A percentile compares a stretch with the other conserved stretches of the same genome.
Evolutionary conservation across 768 basidiomycete genomes (phyloP).

Genomic region (Megacollybia marginata): DNA sequence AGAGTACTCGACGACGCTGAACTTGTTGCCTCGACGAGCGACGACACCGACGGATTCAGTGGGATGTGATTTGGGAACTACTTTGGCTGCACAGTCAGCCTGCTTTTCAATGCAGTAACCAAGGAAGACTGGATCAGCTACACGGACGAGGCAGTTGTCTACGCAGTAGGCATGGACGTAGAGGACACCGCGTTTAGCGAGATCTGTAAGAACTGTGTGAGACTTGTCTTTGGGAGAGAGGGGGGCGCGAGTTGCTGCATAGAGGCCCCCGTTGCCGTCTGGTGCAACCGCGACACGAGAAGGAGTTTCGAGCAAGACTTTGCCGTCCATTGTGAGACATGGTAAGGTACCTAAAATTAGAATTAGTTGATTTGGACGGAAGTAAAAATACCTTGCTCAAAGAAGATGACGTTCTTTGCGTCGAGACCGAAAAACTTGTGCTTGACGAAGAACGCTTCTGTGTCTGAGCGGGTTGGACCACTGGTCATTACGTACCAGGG

Average conservation of each 20-base stretch:
- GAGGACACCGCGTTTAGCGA: conserved; percentile 64
- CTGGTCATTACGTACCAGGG: conserved; percentile 99
- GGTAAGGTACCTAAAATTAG: conserved; percentile 75
- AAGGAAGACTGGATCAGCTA: conserved; percentile 95
- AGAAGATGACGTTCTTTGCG: conserved; percentile 78
- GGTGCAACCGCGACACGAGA: conserved; percentile 90
- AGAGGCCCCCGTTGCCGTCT: conserved; percentile 96
- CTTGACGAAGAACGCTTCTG: conserved; percentile 75
- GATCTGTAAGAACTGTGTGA: conserved; percentile 77
- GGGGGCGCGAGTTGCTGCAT: conserved; percentile 84
- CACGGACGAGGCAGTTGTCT: conserved; percentile 96
- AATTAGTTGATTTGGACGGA: not conserved
- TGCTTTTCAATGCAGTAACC: conserved; percentile 88
- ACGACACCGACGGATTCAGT: conserved; percentile 95
- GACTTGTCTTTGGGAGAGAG: conserved; percentile 51
- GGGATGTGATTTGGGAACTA: conserved; percentile 83
- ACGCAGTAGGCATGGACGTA: conserved; percentile 97
- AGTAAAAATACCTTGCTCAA: conserved; percentile 70
- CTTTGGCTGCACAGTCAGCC: conserved; percentile 92
- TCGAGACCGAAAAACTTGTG: conserved; percentile 79
- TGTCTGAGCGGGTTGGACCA: conserved; percentile 85
- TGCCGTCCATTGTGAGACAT: conserved; percentile 90
- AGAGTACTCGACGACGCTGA: conserved; percentile 94
- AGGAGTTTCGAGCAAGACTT: conserved; percentile 77
- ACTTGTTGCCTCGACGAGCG: conserved; percentile 75